A percentile compares a stretch with the other conserved stretches of the same genome.
Evolutionary conservation across 768 basidiomycete species (phyloP).

Genomic region (Neoboletus subvelutipes): DNA sequence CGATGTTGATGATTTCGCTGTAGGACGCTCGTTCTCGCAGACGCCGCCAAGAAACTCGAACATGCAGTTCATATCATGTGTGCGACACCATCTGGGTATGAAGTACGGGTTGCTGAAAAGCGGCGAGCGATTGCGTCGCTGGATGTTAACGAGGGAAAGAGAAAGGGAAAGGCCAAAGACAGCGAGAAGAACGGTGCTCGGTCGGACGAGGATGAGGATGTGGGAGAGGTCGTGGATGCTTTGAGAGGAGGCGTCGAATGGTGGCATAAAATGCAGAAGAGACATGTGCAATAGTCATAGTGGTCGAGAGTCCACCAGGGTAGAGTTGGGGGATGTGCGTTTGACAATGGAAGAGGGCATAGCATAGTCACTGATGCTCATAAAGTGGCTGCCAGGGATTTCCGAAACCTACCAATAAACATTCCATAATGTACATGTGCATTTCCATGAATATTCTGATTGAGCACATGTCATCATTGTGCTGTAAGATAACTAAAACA

Average conservation of each 20-base stretch:
- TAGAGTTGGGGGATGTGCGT: background rate
- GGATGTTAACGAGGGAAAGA: background rate
- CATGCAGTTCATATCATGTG: constrained; percentile 48
- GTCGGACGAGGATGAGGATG: constrained; percentile 2
- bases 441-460: too few species aligned
- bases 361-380: too few species aligned
- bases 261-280: constrained; percentile 6
- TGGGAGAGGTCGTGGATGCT: constrained; percentile 12
- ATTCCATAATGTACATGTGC: too few species aligned
- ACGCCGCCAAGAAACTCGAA: constrained; percentile 48
- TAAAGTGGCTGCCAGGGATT: too few species aligned
- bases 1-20: background rate
- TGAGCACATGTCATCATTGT: too few species aligned
- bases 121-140: constrained; percentile 38
- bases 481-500: too few species aligned
- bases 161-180: background rate
- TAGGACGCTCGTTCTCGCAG: constrained; percentile 44
- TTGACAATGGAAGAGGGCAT: too few species aligned
- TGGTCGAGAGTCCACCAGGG: background rate
- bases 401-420: too few species aligned
- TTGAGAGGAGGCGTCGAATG: background rate
- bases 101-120: constrained; percentile 33
- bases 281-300: background rate
- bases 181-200: background rate
- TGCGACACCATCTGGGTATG: constrained; percentile 52